Base-by-base conservation (phyloP, 345 rosid genomes). In the Eucalyptus caleyi region DNA sequence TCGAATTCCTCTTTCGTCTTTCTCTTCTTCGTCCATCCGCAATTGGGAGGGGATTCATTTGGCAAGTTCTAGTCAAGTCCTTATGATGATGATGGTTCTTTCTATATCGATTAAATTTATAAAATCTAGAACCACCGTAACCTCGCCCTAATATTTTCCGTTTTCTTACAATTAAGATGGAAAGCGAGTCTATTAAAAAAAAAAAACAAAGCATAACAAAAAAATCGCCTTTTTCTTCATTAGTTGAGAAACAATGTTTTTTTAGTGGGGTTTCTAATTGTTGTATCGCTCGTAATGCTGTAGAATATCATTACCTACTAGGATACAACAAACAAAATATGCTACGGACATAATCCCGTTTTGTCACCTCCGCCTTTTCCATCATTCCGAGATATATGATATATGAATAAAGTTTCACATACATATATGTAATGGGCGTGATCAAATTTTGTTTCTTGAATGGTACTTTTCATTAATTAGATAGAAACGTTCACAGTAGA, bases 261-360 rank as follows among this genome's bases (percentile, higher is more conserved):
- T 27, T 62, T 27, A 7, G 3, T 51, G 13, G 19, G 19, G 19
- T 4, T 65, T 65, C 19, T 65, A 12, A 65, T 65, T 65, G 3
- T 65, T 15, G 72, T 65, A 7, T 65, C 19, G 2, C 19, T 2
- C 19, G 9, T 82, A 42, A 37, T 8, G 16, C 50, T 40, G 8
- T 92, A 93, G 94, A 86, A 93, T 92, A 90, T 88, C 93, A 34
- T 37, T 62, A 77, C 93, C 94, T 1, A 91, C 24, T 62, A 87
- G 81, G 93, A 93, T 77, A 94, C 96, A 5, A 89, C 94, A 18
- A 65, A 93, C 96, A 37, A 91, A 91, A 2, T 92, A 93, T 89
- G 91, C 94, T 32, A 90, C 91, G 67, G 89, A 91, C 89, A 62
- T 93, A n/a, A 86, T 94, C 60, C 95, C 93, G 2, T 9, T 89